Conservation (phyloP, 208 protist genomes). For the Trypanosomatidae sp. region DNA sequence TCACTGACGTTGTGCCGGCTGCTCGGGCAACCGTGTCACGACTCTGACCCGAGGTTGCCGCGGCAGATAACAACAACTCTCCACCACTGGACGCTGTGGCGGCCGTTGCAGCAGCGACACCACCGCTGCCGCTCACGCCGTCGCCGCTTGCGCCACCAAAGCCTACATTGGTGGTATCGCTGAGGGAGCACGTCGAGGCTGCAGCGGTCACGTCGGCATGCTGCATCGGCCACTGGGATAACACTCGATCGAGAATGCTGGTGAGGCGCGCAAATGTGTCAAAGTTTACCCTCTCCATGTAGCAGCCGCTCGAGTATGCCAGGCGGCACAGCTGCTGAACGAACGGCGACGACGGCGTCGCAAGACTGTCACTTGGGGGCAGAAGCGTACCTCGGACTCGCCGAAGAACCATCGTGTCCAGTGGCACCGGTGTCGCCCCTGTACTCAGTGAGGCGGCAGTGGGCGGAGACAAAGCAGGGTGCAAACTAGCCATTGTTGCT, state of each 20-base stretch:
- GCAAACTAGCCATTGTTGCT: not conserved
- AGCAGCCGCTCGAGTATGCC: not conserved
- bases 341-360: not conserved
- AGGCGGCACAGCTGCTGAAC: constrained; percentile 10
- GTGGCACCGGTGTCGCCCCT: not conserved
- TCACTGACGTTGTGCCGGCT: not conserved
- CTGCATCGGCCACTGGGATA: constrained; percentile 2
- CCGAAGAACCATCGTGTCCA: not conserved
- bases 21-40: not conserved
- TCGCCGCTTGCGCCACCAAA: not conserved
- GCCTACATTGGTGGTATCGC: not conserved
- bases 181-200: not conserved
- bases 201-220: not conserved
- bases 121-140: not conserved
- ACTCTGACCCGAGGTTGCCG: not conserved
- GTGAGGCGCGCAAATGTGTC: not conserved
- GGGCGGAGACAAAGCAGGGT: not conserved
- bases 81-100: not conserved
- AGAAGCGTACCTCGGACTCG: not conserved
- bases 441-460: not conserved
- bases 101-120: not conserved
- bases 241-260: not conserved
- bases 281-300: not conserved
- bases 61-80: not conserved
- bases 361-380: not conserved